phyloP scores from a whole-genome alignment of 1,284 basidiomycete species.

The Leccinum angustisporum region DNA sequence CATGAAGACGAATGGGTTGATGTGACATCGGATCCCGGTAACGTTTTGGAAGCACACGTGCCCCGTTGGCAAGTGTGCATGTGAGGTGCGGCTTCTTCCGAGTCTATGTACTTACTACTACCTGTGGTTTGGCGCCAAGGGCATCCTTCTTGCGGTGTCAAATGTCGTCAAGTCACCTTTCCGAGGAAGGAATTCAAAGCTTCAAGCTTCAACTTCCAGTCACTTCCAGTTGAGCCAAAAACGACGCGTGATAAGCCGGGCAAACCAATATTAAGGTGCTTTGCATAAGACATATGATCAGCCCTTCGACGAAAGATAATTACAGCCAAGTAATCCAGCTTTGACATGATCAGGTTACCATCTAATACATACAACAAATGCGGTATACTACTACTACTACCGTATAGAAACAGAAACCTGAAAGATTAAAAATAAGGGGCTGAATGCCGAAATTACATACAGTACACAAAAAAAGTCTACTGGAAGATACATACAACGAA shows the following conservation, averaged over 20 bases:
- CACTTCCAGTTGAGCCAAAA: background rate
- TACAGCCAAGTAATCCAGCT: background rate
- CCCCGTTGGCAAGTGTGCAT: background rate
- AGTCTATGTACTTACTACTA: too few relatives aligned
- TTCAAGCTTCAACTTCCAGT: too few relatives aligned
- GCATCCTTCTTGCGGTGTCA: too few relatives aligned
- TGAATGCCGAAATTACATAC: background rate
- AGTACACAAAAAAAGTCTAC: background rate
- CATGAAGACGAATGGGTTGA: background rate
- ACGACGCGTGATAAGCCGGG: background rate
- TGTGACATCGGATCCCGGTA: background rate
- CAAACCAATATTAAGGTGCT: background rate
- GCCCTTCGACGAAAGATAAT: background rate
- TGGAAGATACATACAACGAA: background rate
- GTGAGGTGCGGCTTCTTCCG: background rate
- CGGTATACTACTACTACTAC: too few relatives aligned
- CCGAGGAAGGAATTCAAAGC: too few relatives aligned
- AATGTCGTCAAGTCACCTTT: too few relatives aligned
- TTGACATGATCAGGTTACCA: background rate
- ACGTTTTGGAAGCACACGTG: background rate
- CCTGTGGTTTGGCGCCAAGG: too few relatives aligned
- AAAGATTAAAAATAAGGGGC: background rate
- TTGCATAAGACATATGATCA: background rate
- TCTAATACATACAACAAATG: background rate
- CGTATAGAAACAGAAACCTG: background rate